phyloP scores from a whole-genome alignment of 2,329 filamentous ascomycete species.

The Xylariaceae sp. region DNA sequence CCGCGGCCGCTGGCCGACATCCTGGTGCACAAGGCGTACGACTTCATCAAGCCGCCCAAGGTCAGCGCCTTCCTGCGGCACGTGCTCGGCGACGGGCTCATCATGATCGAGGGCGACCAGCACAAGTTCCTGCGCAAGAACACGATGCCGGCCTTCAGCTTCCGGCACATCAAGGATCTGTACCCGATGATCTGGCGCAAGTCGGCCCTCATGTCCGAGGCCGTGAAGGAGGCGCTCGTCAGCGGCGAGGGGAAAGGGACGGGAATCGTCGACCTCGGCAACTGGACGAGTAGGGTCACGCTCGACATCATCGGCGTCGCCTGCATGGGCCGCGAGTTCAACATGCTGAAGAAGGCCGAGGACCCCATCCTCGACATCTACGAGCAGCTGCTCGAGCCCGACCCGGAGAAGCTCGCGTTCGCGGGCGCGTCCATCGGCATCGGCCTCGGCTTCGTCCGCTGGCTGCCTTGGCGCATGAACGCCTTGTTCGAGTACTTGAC shows the following conservation, averaged over 20 bases:
- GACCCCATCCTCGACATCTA: slow-evolving; percentile 42
- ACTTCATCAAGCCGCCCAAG: slow-evolving; percentile 46
- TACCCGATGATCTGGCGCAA: slow-evolving; percentile 68
- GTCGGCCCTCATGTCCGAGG: slow-evolving; percentile 27
- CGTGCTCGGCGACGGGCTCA: slow-evolving; percentile 53
- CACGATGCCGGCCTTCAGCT: slow-evolving; percentile 61
- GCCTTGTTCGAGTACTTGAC: slow-evolving; percentile 34
- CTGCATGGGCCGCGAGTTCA: slow-evolving; percentile 51
- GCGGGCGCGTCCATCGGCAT: slow-evolving; percentile 27
- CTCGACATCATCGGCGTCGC: slow-evolving; percentile 57
- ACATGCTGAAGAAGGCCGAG: slow-evolving; percentile 33
- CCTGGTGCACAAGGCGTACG: slow-evolving; percentile 45
- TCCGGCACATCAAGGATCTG: slow-evolving; percentile 62
- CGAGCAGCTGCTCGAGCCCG: slow-evolving; percentile 41
- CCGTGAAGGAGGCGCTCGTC: slow-evolving; percentile 37
- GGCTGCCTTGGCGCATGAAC: slow-evolving; percentile 44
- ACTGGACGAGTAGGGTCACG: slow-evolving; percentile 49
- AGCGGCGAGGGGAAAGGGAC: slow-evolving; percentile 15
- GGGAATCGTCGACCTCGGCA: slow-evolving; percentile 33
- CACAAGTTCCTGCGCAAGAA: slow-evolving; percentile 66
- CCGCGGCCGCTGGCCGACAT: slow-evolving; percentile 44
- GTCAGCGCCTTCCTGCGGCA: slow-evolving; percentile 44
- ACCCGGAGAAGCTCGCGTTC: slow-evolving; percentile 40
- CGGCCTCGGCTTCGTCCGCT: slow-evolving; percentile 24
- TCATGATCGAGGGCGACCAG: slow-evolving; percentile 63